Evolutionary conservation across 2,329 filamentous ascomycete species (phyloP).

Genomic region (Hypoxylon sp.): DNA sequence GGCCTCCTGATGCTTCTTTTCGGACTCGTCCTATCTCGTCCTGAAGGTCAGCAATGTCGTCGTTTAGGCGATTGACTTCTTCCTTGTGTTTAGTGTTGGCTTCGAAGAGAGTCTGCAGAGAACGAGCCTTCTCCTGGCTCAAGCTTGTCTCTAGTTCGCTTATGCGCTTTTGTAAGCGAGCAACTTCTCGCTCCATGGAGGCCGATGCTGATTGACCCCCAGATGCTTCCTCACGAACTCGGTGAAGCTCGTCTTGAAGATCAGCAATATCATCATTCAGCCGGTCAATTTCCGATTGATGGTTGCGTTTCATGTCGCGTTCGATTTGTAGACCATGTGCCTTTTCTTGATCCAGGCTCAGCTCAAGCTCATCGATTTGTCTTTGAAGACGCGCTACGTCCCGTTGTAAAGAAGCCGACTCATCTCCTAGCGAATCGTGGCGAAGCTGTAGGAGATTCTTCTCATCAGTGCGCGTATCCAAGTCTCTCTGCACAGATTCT

Average conservation of each 20-base stretch:
- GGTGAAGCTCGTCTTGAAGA: constrained; percentile 61
- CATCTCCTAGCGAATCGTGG: constrained; percentile 75
- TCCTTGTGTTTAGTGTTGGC: constrained; percentile 67
- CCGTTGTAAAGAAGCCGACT: constrained; percentile 76
- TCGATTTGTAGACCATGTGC: constrained; percentile 72
- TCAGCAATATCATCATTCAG: constrained; percentile 63
- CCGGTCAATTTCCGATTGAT: constrained; percentile 67
- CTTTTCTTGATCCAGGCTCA: constrained; percentile 66
- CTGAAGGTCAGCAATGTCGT: constrained; percentile 64
- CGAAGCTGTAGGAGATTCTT: constrained; percentile 78
- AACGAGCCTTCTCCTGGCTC: constrained; percentile 72
- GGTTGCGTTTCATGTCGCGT: constrained; percentile 68
- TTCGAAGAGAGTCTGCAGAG: constrained; percentile 75
- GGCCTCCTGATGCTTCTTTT: constrained; percentile 45
- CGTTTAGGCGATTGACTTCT: constrained; percentile 65
- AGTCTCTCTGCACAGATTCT: constrained; percentile 70
- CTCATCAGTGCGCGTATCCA: constrained; percentile 72
- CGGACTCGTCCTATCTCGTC: constrained; percentile 58
- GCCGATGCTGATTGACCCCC: constrained; percentile 45
- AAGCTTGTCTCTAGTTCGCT: constrained; percentile 46
- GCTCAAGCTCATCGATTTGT: constrained; percentile 63
- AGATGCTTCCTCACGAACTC: constrained; percentile 43
- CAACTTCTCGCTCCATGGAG: constrained; percentile 45
- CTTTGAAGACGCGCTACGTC: constrained; percentile 69
- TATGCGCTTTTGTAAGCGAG: constrained; percentile 47